Evolutionary conservation across 2,329 filamentous ascomycete genomes (phyloP).

Genomic region (Botryotinia globosa): DNA sequence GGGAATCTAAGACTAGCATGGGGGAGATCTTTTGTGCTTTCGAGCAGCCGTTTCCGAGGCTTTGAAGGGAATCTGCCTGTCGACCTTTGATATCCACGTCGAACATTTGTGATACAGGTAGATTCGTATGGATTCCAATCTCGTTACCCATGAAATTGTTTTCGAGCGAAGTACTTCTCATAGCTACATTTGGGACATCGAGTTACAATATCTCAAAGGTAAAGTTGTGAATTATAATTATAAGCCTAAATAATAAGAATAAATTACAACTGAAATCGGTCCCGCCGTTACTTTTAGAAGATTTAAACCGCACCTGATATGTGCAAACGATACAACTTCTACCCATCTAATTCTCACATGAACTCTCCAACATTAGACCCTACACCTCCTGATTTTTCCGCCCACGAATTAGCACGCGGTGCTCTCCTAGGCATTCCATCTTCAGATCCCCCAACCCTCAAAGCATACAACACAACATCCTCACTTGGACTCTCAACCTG

Average conservation of each 20-base stretch:
- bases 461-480: slow-evolving; percentile 2
- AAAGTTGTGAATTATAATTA: background rate
- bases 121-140: background rate
- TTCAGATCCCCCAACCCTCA: background rate
- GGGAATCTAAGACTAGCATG: background rate
- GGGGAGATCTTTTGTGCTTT: background rate
- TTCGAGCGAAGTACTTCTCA: background rate
- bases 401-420: background rate
- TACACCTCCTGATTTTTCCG: background rate
- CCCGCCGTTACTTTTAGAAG: background rate
- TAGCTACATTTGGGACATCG: background rate
- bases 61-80: background rate
- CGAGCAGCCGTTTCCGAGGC: background rate
- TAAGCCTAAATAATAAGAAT: background rate
- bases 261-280: background rate
- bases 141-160: background rate
- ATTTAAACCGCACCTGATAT: background rate
- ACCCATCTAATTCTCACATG: background rate
- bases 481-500: background rate
- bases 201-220: background rate
- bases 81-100: accelerated
- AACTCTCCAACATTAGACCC: background rate
- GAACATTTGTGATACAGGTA: background rate
- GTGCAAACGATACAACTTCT: background rate
- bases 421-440: background rate